Conservation (phyloP, 768 basidiomycete species). For the Tulasnella sp. region DNA sequence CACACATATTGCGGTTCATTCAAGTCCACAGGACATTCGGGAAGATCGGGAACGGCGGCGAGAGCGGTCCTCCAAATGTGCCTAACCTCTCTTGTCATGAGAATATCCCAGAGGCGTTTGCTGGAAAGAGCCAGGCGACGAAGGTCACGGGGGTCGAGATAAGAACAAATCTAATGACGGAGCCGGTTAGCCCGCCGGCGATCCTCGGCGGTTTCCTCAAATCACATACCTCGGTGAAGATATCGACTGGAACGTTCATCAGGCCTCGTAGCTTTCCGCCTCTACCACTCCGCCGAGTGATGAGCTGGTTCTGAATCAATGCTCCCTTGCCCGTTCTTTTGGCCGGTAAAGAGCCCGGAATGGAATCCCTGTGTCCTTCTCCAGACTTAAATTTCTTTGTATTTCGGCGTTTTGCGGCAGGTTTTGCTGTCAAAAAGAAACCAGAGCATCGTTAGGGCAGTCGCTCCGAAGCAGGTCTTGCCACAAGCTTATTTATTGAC, state of each 20-base stretch:
- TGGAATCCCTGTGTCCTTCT: background rate
- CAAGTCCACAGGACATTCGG: slow-evolving; percentile 32
- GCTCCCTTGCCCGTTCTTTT: background rate
- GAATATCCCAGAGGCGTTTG: slow-evolving; percentile 23
- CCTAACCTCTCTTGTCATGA: slow-evolving; percentile 10
- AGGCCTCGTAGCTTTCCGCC: slow-evolving; percentile 33
- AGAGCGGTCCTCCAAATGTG: slow-evolving; percentile 29
- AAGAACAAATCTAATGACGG: slow-evolving; percentile 19
- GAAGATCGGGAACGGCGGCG: slow-evolving; percentile 10
- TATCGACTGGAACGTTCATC: slow-evolving; percentile 37
- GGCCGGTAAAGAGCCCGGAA: background rate
- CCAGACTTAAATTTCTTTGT: background rate
- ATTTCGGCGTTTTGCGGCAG: background rate
- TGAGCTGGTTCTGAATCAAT: background rate
- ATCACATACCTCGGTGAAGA: slow-evolving; percentile 34
- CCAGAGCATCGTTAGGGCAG: background rate
- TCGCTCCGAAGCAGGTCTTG: background rate
- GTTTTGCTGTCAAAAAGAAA: background rate
- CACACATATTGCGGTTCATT: slow-evolving; percentile 33
- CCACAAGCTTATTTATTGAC: background rate
- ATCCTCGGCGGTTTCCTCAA: too few species aligned
- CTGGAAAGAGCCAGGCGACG: slow-evolving; percentile 25
- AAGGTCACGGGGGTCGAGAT: slow-evolving; percentile 29
- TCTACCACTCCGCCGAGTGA: background rate
- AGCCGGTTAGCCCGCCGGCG: background rate